Conservation (phyloP, 2,329 filamentous ascomycete species). For the Cladobotryum mycophilum region DNA sequence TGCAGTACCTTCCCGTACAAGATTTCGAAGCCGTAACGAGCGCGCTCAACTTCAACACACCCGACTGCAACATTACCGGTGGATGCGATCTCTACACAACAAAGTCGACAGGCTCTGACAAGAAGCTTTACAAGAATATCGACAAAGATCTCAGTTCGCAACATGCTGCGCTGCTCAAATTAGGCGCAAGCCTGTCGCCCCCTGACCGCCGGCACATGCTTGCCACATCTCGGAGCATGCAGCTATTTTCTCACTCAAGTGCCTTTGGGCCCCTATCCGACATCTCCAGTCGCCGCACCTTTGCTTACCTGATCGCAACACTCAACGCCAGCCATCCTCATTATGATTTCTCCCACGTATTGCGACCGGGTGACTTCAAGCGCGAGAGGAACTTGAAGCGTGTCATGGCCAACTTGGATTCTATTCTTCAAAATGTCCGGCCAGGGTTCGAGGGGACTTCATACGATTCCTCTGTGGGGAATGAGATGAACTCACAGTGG, state of each 20-base stretch:
- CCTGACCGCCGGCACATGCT: conserved; percentile 68
- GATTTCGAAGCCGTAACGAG: conserved; percentile 88
- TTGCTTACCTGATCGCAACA: conserved; percentile 93
- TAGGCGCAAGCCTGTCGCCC: conserved; percentile 82
- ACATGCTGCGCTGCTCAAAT: conserved; percentile 78
- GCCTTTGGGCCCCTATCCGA: conserved; percentile 89
- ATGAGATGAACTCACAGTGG: conserved; percentile 61
- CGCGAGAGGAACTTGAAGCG: conserved; percentile 72
- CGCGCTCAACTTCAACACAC: conserved; percentile 91
- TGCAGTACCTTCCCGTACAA: conserved; percentile 80
- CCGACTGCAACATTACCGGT: conserved; percentile 85
- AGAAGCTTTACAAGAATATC: conserved; percentile 95
- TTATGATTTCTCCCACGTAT: conserved; percentile 92
- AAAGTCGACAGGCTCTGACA: conserved; percentile 89
- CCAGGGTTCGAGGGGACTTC: conserved; percentile 50
- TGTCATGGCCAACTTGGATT: conserved; percentile 84
- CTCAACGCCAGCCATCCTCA: conserved; percentile 86
- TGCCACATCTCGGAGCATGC: conserved; percentile 53
- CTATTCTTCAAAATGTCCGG: conserved; percentile 77
- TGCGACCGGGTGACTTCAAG: conserved; percentile 84
- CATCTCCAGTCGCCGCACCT: conserved; percentile 81
- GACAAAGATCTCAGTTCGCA: conserved; percentile 86
- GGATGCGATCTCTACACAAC: conserved; percentile 97
- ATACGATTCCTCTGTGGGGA: conserved; percentile 34
- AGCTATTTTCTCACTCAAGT: conserved; percentile 69